Evolutionary conservation across 495 filamentous ascomycete genomes (phyloP).

Genomic region (Pyrenula aspistea): DNA sequence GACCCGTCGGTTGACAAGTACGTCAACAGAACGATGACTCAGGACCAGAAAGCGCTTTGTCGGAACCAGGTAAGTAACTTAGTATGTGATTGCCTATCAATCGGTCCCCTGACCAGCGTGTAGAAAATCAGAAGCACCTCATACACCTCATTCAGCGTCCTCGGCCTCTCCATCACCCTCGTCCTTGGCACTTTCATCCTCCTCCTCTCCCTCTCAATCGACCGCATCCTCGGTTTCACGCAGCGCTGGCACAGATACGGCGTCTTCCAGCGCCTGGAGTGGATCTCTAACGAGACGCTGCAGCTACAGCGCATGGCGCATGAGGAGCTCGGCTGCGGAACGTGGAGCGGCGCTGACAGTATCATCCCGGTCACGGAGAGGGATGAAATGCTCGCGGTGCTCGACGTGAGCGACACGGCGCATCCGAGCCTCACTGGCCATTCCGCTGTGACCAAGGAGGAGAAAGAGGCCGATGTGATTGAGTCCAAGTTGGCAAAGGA

Average conservation of each 20-base stretch:
- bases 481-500: too few relatives aligned
- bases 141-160: constrained; percentile 9
- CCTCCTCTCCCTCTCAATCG: constrained; percentile 7
- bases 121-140: not conserved
- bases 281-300: constrained; percentile 3
- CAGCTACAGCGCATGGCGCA: constrained; percentile 9
- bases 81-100: not conserved
- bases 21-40: not conserved
- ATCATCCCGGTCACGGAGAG: constrained; percentile 8
- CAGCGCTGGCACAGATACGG: constrained; percentile 3
- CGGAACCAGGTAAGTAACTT: not conserved
- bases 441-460: too few relatives aligned
- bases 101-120: not conserved
- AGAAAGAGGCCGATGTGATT: too few relatives aligned
- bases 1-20: not conserved
- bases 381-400: constrained; percentile 1
- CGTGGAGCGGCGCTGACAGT: constrained; percentile 6
- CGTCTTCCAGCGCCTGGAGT: constrained; percentile 5
- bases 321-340: constrained; percentile 5
- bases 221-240: constrained; percentile 2
- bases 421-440: constrained; percentile 4
- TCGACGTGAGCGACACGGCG: constrained; percentile 2
- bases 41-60: not conserved
- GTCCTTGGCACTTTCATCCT: constrained; percentile 11
- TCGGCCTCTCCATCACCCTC: constrained; percentile 13